Evolutionary conservation across 306 rosid species (phyloP), one percentile per base, ranked within the genome.

Genomic region (Corylus avellana): DNA sequence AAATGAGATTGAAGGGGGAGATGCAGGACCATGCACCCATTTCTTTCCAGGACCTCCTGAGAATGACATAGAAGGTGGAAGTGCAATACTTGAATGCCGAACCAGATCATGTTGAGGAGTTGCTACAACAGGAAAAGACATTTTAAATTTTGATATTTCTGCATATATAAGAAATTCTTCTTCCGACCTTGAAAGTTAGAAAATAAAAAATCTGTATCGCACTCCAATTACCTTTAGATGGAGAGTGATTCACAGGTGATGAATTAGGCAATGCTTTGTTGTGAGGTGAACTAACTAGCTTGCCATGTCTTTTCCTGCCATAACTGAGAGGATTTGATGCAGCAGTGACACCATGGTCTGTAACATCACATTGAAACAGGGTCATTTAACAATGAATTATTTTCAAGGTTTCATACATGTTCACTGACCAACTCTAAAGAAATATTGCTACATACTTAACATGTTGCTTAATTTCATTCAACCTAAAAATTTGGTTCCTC

Each of bases 51-150:
- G 82, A 75, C 75, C 70, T 81, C 83, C 78, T 22, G 37, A 79
- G 61, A 77, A 70, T 79, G 91, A 77, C 77, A 75, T 77, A 42
- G 89, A 88, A 82, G 96, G 97, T 61, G 98, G 89, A 78, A 92
- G 77, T 72, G 96, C 87, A 75, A 88, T 86, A 72, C 92, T 88
- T 69, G 88, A 70, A 75, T 83, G 75, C 46, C 80, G 74, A 75
- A 51, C 39, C 11, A 77, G 79, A 85, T 81, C 81, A 12, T 16
- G 87, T 56, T 75, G 85, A 67, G 55, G 82, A 74, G 70, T 32
- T 50, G 78, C 95, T 90, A 72, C 82, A 85, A 63, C 73, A 71
- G 70, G 71, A 74, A 77, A 54, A 78, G 35, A 68, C 7, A 75
- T 35, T 18, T 32, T 5, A 62, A 35, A 74, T 77, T 72, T 57